Evolutionary conservation across 1,284 basidiomycete species (phyloP).

Genomic region (Volvariella volvacea): DNA sequence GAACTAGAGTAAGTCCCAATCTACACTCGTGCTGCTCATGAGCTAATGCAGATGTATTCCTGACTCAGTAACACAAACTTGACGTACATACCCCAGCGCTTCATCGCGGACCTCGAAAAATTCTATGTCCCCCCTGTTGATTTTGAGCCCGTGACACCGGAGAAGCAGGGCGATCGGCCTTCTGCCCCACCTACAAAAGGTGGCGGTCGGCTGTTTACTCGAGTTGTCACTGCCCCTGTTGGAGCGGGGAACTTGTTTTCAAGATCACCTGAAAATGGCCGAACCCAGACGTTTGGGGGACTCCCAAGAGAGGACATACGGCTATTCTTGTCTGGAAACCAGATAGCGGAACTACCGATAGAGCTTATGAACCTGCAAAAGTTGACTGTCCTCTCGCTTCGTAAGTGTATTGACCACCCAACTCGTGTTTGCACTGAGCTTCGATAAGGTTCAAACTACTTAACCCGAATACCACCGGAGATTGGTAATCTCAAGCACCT

Average conservation of each 20-base stretch:
- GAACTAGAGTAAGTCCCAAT: conserved; percentile 27
- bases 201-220: conserved; percentile 13
- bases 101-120: conserved; percentile 20
- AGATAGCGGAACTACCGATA: conserved; percentile 38
- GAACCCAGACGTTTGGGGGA: conserved; percentile 14
- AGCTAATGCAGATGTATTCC: too few relatives aligned
- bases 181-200: conserved; percentile 10
- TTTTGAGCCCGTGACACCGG: conserved; percentile 4
- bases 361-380: conserved; percentile 46
- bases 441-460: conserved; percentile 44
- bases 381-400: conserved; percentile 48
- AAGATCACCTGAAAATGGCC: conserved; percentile 8
- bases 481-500: conserved; percentile 50
- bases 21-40: not conserved
- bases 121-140: conserved; percentile 17
- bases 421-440: conserved; percentile 1
- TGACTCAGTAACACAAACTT: conserved; percentile 14
- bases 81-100: conserved; percentile 14
- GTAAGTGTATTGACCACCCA: conserved; percentile 29
- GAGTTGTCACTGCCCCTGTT: conserved; percentile 16
- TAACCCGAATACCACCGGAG: conserved; percentile 58
- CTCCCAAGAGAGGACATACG: conserved; percentile 34
- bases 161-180: not conserved
- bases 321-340: conserved; percentile 41
- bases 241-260: conserved; percentile 6